phyloP scores from a whole-genome alignment of 1,284 basidiomycete species.

The Sutorius eximius region DNA sequence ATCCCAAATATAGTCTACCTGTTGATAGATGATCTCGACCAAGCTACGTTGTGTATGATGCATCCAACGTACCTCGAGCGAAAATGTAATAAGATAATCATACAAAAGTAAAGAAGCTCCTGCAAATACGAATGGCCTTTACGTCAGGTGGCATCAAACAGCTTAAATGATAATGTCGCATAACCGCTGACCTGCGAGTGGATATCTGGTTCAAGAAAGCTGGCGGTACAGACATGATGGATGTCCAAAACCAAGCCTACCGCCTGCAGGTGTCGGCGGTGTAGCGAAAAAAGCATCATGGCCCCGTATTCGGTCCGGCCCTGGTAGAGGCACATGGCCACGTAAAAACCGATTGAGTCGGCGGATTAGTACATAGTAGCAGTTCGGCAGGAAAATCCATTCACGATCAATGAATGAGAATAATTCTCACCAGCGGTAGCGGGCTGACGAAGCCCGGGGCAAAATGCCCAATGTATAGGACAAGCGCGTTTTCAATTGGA shows the following conservation, averaged over 20 bases:
- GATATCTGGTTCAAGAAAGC: constrained; percentile 5
- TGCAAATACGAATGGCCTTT: constrained; percentile 11
- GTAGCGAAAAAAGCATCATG: too few species aligned
- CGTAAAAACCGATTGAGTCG: too few species aligned
- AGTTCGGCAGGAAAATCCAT: too few species aligned
- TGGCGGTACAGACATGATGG: constrained; percentile 12
- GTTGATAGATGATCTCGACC: background rate
- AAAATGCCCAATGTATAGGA: too few species aligned
- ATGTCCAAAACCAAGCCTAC: background rate
- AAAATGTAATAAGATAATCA: constrained; percentile 22
- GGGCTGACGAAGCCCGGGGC: too few species aligned
- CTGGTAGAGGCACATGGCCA: too few species aligned
- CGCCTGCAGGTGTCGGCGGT: too few species aligned
- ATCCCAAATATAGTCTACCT: constrained; percentile 23
- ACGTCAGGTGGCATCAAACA: background rate
- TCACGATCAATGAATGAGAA: too few species aligned
- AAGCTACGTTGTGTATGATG: background rate
- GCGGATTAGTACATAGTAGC: too few species aligned
- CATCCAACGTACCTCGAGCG: constrained; percentile 15
- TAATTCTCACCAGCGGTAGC: too few species aligned
- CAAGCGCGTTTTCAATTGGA: too few species aligned
- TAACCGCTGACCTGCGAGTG: constrained; percentile 19
- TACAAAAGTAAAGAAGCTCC: constrained; percentile 17
- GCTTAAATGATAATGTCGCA: background rate
- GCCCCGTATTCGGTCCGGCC: too few species aligned